phyloP scores from a whole-genome alignment of 768 basidiomycete species.

The Lactarius psammicola region DNA sequence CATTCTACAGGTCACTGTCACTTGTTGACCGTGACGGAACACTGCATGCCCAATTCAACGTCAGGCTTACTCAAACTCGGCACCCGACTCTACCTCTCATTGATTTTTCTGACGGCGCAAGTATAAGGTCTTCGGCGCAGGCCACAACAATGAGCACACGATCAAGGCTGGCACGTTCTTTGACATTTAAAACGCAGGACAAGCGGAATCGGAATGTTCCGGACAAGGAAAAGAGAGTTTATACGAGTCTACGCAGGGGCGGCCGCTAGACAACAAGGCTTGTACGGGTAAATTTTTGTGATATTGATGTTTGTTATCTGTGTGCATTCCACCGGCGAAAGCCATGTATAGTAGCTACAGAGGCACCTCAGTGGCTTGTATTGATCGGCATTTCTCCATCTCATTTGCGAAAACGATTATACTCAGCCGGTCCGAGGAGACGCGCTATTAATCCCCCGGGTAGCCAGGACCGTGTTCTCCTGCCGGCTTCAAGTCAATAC shows the following conservation, averaged over 20 bases:
- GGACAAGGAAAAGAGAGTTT: neutral
- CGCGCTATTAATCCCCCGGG: neutral
- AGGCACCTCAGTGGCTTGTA: neutral
- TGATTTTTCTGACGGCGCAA: neutral
- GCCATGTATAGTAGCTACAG: neutral
- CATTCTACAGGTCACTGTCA: constrained; percentile 29
- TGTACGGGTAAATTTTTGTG: neutral
- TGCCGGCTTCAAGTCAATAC: neutral
- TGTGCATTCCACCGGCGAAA: neutral
- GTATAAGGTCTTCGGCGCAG: neutral
- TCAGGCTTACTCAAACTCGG: neutral
- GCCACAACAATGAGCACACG: neutral
- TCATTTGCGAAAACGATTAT: neutral
- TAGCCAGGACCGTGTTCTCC: neutral
- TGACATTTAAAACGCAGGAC: neutral
- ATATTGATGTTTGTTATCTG: neutral
- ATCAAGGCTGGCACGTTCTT: neutral
- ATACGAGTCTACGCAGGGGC: neutral
- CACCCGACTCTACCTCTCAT: neutral
- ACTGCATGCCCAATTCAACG: constrained; percentile 23
- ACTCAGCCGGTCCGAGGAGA: neutral
- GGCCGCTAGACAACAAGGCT: neutral
- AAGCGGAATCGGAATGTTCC: neutral
- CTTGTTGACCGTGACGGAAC: constrained; percentile 30
- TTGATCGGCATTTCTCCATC: neutral